Conservation (phyloP, 1,284 basidiomycete genomes). For the Heliocybe sulcata region DNA sequence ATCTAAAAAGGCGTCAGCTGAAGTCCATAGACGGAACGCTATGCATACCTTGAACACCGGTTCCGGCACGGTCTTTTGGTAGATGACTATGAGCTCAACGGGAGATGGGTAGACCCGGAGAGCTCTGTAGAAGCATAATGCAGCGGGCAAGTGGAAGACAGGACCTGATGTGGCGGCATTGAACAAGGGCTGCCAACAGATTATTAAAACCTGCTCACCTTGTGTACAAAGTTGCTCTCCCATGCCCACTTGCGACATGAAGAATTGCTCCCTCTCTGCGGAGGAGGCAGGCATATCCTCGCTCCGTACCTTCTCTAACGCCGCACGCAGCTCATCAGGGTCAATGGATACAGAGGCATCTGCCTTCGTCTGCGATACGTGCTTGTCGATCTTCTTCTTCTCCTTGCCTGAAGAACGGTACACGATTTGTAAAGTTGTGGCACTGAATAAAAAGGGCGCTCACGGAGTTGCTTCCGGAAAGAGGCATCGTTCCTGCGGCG, state of each 20-base stretch:
- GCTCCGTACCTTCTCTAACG: constrained; percentile 52
- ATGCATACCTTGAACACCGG: constrained; percentile 73
- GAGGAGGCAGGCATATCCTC: constrained; percentile 63
- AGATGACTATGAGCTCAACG: constrained; percentile 87
- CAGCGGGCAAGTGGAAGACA: constrained; percentile 70
- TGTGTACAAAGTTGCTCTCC: constrained; percentile 81
- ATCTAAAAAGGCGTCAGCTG: constrained; percentile 35
- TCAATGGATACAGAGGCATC: constrained; percentile 29
- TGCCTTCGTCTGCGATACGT: constrained; percentile 57
- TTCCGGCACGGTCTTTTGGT: constrained; percentile 86
- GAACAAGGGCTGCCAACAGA: background rate
- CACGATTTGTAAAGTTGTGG: constrained; percentile 2
- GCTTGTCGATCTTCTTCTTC: constrained; percentile 84
- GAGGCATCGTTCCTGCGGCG: constrained; percentile 81
- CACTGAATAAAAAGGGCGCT: constrained; percentile 25
- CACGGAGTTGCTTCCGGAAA: constrained; percentile 88
- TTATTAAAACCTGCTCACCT: constrained; percentile 40
- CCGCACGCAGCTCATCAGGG: constrained; percentile 48
- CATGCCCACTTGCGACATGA: constrained; percentile 83
- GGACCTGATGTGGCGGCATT: constrained; percentile 49
- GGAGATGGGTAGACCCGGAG: constrained; percentile 93
- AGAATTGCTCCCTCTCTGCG: constrained; percentile 81
- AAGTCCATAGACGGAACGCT: constrained; percentile 1
- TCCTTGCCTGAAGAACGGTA: constrained; percentile 64
- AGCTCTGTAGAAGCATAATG: constrained; percentile 89